A percentile compares a stretch with the other conserved stretches of the same genome.
phyloP scores from a whole-genome alignment of 2,329 filamentous ascomycete genomes.

The Zymoseptoria ardabiliae region DNA sequence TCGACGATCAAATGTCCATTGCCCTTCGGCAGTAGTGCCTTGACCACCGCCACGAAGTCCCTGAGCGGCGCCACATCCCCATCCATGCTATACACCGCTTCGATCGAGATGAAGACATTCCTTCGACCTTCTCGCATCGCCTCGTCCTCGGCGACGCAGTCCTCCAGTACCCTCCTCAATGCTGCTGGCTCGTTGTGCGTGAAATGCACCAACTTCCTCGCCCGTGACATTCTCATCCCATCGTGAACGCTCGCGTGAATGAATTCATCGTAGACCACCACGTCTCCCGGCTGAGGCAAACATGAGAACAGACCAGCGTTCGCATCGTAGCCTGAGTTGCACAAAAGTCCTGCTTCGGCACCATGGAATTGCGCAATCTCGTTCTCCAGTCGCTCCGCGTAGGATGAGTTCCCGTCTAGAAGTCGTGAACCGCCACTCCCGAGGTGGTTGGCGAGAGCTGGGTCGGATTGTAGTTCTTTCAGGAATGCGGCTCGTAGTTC shows the following conservation, averaged over 20 bases:
- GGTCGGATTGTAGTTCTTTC: conserved; percentile 35
- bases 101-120: conserved; percentile 62
- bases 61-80: conserved; percentile 62
- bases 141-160: conserved; percentile 24
- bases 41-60: conserved; percentile 52
- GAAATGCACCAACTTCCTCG: conserved; percentile 44
- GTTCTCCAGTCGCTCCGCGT: conserved; percentile 52
- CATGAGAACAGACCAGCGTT: conserved; percentile 43
- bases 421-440: conserved; percentile 55
- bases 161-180: conserved; percentile 27
- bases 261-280: conserved; percentile 64
- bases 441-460: conserved; percentile 30
- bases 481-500: conserved; percentile 44
- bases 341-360: conserved; percentile 51
- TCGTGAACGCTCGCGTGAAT: conserved; percentile 75
- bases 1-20: conserved; percentile 61
- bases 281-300: conserved; percentile 41
- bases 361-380: conserved; percentile 55
- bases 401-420: conserved; percentile 57
- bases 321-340: conserved; percentile 50
- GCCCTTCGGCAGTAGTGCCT: conserved; percentile 46
- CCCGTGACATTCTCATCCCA: conserved; percentile 62
- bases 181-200: conserved; percentile 47
- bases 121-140: conserved; percentile 31
- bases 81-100: conserved; percentile 77